Percentiles rank a stretch among this genome's conserved stretches.
Conservation (phyloP, 2,329 filamentous ascomycete species). For the Monosporascus cannonballus region DNA sequence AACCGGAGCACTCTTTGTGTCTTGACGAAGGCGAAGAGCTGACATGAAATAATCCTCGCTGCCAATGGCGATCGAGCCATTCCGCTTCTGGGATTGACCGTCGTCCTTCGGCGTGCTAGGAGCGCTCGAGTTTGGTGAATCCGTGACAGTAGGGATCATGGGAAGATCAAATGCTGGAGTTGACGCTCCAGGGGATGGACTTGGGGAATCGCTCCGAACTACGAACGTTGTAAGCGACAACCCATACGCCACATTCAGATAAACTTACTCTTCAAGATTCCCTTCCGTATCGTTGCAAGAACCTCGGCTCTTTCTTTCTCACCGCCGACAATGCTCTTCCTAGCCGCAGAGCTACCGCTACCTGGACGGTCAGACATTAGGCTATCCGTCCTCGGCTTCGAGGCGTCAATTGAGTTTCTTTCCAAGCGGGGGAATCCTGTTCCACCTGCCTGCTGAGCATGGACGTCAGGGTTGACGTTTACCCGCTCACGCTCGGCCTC, state of each 20-base stretch:
- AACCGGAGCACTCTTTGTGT: conserved; percentile 73
- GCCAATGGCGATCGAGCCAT: conserved; percentile 66
- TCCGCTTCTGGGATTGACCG: conserved; percentile 57
- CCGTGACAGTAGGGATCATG: conserved; percentile 57
- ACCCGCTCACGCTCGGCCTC: conserved; percentile 85
- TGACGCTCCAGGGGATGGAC: conserved; percentile 56
- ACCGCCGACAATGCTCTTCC: conserved; percentile 86
- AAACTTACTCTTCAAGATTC: conserved; percentile 81
- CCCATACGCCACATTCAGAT: conserved; percentile 4
- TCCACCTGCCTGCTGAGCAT: conserved; percentile 61
- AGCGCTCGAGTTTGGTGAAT: conserved; percentile 78
- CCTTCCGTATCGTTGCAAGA: conserved; percentile 86
- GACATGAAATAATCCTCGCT: conserved; percentile 89
- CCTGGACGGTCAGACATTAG: conserved; percentile 43
- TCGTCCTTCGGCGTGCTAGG: conserved; percentile 86
- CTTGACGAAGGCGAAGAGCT: conserved; percentile 64
- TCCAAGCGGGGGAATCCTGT: conserved; percentile 83
- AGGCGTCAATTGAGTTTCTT: conserved; percentile 70
- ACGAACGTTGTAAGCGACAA: conserved; percentile 25
- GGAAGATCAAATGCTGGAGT: conserved; percentile 51
- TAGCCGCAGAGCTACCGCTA: conserved; percentile 55
- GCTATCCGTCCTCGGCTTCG: conserved; percentile 34
- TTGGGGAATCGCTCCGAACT: conserved; percentile 61
- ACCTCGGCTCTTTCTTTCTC: conserved; percentile 89
- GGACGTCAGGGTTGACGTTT: conserved; percentile 66